These are phyloP conservation scores for Melocanna baccifera DNA, from an alignment of 176 grass and related monocot species.

Conservation along the genomic window DNA sequence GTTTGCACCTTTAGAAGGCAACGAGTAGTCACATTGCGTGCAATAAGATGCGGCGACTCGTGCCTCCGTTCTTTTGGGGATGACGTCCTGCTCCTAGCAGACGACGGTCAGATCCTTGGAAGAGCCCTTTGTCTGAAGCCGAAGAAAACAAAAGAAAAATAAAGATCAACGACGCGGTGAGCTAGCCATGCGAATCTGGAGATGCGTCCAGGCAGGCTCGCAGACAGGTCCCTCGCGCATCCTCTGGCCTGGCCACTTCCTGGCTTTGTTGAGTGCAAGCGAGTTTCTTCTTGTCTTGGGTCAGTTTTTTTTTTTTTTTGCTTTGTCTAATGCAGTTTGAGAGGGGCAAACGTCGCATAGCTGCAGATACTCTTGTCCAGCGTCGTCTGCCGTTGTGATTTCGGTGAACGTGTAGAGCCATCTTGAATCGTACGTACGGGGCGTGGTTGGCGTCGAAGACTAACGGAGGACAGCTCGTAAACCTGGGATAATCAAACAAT, in stretches of 20 bases:
- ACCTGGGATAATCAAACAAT: background rate
- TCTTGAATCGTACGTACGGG: background rate
- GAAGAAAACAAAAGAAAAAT: background rate
- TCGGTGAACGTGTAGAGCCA: background rate
- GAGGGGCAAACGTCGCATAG: background rate
- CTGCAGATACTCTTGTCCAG: background rate
- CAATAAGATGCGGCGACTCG: background rate
- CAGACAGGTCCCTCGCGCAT: no score
- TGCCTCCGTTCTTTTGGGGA: no score
- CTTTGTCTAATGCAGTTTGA: background rate
- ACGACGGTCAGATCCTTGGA: no score
- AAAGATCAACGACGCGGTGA: no score
- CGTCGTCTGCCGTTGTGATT: background rate
- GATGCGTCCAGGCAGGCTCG: background rate
- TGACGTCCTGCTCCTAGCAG: no score
- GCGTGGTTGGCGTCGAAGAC: background rate
- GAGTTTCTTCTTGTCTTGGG: no score
- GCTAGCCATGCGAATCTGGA: background rate
- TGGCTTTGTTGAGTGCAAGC: background rate
- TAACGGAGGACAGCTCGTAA: background rate
- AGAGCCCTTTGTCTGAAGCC: no score
- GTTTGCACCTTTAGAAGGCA: no score
- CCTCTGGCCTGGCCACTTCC: no score
- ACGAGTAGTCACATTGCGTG: background rate
- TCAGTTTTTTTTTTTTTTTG: background rate